Conservation (phyloP, 345 rosid species). For the Populus pruinosa region DNA sequence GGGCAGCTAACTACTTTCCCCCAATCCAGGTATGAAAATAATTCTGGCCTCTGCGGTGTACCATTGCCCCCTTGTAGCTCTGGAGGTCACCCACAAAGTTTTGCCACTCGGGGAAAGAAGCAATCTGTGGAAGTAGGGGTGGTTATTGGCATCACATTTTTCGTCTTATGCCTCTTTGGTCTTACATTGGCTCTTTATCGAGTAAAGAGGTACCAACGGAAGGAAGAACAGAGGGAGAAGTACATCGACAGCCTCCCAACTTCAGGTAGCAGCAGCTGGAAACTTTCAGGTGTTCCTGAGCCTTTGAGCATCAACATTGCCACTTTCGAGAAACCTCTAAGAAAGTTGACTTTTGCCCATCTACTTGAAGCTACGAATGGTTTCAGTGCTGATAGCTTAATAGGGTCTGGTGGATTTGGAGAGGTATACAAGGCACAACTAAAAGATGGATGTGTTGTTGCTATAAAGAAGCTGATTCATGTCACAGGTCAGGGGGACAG, state of each 20-base stretch:
- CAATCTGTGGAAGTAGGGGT: conserved; percentile 52
- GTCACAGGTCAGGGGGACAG: conserved; percentile 95
- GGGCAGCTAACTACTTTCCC: conserved; percentile 96
- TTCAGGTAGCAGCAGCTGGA: conserved; percentile 89
- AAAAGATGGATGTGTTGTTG: conserved; percentile 68
- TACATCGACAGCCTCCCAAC: conserved; percentile 85
- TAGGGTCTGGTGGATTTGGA: conserved; percentile 95
- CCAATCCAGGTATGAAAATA: conserved; percentile 72
- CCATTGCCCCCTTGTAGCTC: conserved; percentile 71
- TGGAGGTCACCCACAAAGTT: conserved; percentile 22
- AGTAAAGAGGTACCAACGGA: conserved; percentile 51
- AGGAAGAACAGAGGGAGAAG: conserved; percentile 64
- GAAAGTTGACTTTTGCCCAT: conserved; percentile 85
- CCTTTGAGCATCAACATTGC: conserved; percentile 95
- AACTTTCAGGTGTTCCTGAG: conserved; percentile 83
- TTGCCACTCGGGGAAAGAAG: conserved; percentile 28
- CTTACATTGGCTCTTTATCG: conserved; percentile 60
- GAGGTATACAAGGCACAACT: conserved; percentile 95
- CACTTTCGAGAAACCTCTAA: conserved; percentile 91
- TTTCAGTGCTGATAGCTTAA: conserved; percentile 81
- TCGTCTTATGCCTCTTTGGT: conserved; percentile 56
- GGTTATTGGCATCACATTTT: conserved; percentile 70
- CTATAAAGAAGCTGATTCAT: conserved; percentile 85
- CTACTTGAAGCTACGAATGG: conserved; percentile 94
- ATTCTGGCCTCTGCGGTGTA: conserved; percentile 88